Conservation (phyloP, 1,139 yeast genomes). For the Wickerhamomyces sp. region DNA sequence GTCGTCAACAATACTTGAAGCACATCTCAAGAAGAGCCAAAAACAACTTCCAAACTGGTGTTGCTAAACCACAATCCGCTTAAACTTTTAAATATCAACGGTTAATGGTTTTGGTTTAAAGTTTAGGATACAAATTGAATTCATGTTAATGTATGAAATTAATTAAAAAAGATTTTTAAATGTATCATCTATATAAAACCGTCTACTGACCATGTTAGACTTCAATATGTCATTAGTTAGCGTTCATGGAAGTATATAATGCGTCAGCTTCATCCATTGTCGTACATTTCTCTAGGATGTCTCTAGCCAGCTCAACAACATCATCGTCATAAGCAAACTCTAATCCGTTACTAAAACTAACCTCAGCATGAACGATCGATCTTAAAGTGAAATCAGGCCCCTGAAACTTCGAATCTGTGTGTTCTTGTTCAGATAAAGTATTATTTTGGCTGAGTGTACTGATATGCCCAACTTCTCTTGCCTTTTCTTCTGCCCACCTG, state of each 20-base stretch:
- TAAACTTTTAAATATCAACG: slow-evolving; percentile 14
- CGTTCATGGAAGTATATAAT: slow-evolving; percentile 60
- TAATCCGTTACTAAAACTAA: slow-evolving; percentile 43
- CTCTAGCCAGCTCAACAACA: slow-evolving; percentile 66
- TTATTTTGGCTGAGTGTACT: slow-evolving; percentile 3
- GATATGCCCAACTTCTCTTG: slow-evolving; percentile 38
- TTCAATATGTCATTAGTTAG: slow-evolving; percentile 22
- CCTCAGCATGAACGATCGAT: slow-evolving; percentile 12
- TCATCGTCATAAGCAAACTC: slow-evolving; percentile 61
- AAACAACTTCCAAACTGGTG: slow-evolving; percentile 97
- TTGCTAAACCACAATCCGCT: slow-evolving; percentile 53
- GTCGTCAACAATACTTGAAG: slow-evolving; percentile 98
- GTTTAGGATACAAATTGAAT: neutral
- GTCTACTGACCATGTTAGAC: too few species aligned
- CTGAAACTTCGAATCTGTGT: neutral
- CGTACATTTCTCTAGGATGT: slow-evolving; percentile 61
- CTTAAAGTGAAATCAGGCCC: slow-evolving; percentile 4
- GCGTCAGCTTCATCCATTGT: slow-evolving; percentile 81
- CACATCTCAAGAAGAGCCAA: slow-evolving; percentile 96
- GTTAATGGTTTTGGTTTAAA: slow-evolving; percentile 1
- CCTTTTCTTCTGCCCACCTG: slow-evolving; percentile 37
- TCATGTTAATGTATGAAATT: slow-evolving; percentile 2
- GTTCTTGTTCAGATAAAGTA: neutral
- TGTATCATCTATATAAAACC: too few species aligned
- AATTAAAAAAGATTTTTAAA: neutral